A percentile compares a stretch with the other conserved stretches of the same genome.
These are phyloP conservation scores for Lithohypha guttulata DNA, from an alignment of 2,329 filamentous ascomycete genomes.

Conservation along the genomic window DNA sequence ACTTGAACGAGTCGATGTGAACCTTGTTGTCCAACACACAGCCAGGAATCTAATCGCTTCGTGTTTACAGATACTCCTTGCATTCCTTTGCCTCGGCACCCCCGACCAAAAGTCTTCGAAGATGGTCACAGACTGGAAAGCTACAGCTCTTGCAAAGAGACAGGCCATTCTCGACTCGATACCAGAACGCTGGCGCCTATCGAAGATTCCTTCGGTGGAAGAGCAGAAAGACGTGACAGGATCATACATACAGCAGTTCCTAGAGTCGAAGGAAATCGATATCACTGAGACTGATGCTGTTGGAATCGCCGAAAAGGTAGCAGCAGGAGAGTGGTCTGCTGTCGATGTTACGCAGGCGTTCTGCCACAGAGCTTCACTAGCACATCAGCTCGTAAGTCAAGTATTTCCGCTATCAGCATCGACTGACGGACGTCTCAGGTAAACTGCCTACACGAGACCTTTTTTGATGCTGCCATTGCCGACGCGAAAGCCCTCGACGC, in stretches of 20 bases:
- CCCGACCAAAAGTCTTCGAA: too few relatives aligned
- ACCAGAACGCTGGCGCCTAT: slow-evolving; percentile 46
- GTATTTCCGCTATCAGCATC: too few relatives aligned
- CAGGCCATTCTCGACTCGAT: slow-evolving; percentile 44
- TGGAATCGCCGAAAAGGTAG: slow-evolving; percentile 45
- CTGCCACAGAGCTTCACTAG: slow-evolving; percentile 46
- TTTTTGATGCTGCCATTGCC: slow-evolving; percentile 43
- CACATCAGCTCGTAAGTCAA: slow-evolving; percentile 47
- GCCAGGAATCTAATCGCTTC: too few relatives aligned
- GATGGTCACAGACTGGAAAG: slow-evolving; percentile 36
- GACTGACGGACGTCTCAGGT: too few relatives aligned
- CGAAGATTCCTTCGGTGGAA: slow-evolving; percentile 36
- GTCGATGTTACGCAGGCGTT: slow-evolving; percentile 46
- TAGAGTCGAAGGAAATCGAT: slow-evolving; percentile 43
- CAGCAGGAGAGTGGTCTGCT: slow-evolving; percentile 45
- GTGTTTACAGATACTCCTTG: too few relatives aligned
- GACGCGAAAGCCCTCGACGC: slow-evolving; percentile 40
- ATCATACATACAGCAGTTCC: slow-evolving; percentile 45
- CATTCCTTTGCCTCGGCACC: too few relatives aligned
- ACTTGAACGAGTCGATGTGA: not conserved
- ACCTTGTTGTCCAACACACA: too few relatives aligned
- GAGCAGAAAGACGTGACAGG: slow-evolving; percentile 49
- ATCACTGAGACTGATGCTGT: slow-evolving; percentile 52
- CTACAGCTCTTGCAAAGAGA: slow-evolving; percentile 42
- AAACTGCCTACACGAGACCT: slow-evolving; percentile 44